phyloP scores from a whole-genome alignment of 225 moss, liverwort and hornwort genomes.

The Antitrichia curtipendula region DNA sequence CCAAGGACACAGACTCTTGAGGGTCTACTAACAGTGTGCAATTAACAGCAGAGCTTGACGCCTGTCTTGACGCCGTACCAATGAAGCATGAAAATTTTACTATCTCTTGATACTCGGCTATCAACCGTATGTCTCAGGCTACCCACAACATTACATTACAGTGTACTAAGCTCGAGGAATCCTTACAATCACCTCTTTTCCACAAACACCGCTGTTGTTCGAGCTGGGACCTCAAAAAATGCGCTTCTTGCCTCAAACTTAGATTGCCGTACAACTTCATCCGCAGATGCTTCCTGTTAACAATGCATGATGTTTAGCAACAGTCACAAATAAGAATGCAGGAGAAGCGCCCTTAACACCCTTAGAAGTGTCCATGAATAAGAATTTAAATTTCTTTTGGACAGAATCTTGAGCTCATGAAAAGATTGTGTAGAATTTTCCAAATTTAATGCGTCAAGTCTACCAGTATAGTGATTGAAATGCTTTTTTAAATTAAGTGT shows the following conservation, averaged over 20 bases:
- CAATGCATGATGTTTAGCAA: not conserved
- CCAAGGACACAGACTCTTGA: accelerated
- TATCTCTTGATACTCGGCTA: not conserved
- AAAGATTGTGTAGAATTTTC: not conserved
- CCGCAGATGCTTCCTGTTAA: conserved; percentile 48
- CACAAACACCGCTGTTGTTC: conserved; percentile 81
- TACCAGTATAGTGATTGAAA: not conserved
- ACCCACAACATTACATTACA: not conserved
- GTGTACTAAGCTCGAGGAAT: not conserved
- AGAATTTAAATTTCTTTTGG: not conserved
- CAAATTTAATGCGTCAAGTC: not conserved
- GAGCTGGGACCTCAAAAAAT: conserved; percentile 55
- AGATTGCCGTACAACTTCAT: conserved; percentile 42
- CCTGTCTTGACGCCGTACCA: not conserved
- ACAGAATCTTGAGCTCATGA: not conserved
- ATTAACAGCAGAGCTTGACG: not conserved
- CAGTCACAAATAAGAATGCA: not conserved
- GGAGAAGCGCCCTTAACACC: not conserved
- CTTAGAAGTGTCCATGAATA: not conserved
- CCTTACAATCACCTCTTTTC: conserved; percentile 28
- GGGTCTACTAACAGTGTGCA: not conserved
- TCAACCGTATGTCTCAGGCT: not conserved
- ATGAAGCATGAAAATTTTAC: not conserved
- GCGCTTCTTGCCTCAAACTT: conserved; percentile 37
- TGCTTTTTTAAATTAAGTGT: not conserved